phyloP scores from a whole-genome alignment of 345 rosid genomes.

The Lumnitzera littorea region DNA sequence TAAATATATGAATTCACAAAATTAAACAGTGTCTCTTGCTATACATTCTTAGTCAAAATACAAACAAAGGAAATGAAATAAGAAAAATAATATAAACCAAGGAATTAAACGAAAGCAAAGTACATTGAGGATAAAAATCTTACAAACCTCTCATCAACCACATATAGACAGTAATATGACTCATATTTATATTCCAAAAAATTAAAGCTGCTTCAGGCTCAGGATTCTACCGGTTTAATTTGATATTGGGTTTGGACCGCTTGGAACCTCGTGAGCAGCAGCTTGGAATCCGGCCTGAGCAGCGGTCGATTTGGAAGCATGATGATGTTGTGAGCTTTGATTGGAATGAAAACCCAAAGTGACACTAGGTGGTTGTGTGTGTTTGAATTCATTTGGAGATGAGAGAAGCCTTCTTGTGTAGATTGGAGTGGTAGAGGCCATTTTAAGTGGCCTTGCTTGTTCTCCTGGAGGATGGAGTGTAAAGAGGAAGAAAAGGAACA shows the following conservation, averaged over 20 bases:
- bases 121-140: background rate
- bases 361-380: conserved; percentile 15
- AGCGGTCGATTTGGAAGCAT: conserved; percentile 17
- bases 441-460: conserved; percentile 11
- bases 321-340: conserved; percentile 4
- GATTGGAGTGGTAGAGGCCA: background rate
- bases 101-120: background rate
- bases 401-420: conserved; percentile 5
- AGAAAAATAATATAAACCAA: conserved; percentile 3
- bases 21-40: conserved; percentile 16
- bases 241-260: conserved; percentile 84
- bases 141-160: background rate
- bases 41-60: conserved; percentile 20
- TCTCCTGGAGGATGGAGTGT: conserved; percentile 10
- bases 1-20: no score
- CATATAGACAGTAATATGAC: no score
- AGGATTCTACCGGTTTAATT: conserved; percentile 9
- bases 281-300: conserved; percentile 30
- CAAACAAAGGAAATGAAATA: background rate
- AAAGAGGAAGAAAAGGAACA: conserved; percentile 21
- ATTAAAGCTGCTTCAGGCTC: no score
- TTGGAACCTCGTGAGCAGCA: conserved; percentile 67
- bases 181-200: no score
- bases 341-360: conserved; percentile 34
- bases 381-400: conserved; percentile 36